Conservation (phyloP, 306 rosid species). For the Inga oerstediana region DNA sequence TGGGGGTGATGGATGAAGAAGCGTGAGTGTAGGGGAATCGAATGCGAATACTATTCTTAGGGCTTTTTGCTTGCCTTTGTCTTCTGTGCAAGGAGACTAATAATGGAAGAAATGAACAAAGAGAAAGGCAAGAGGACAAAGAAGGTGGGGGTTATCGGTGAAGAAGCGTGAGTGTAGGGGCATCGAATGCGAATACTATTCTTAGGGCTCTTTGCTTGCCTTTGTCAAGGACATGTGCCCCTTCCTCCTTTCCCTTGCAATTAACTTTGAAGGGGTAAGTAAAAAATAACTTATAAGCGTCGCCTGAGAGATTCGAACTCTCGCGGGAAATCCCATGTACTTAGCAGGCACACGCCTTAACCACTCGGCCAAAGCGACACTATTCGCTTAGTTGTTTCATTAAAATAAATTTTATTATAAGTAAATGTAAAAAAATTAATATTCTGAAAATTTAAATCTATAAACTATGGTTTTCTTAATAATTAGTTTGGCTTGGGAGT, state of each 20-base stretch:
- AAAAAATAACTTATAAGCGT: not conserved
- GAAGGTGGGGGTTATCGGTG: not conserved
- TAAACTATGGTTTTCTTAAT: too few species aligned
- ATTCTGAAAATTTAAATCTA: too few species aligned
- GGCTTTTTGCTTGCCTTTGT: not conserved
- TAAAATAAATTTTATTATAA: too few species aligned
- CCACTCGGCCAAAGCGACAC: conserved; percentile 73
- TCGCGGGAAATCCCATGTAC: conserved; percentile 56
- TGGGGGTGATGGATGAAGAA: not conserved
- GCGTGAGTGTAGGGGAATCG: not conserved
- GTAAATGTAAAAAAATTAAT: too few species aligned
- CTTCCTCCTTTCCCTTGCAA: too few species aligned
- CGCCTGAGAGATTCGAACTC: conserved; percentile 58
- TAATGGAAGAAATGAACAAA: not conserved
- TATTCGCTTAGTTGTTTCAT: too few species aligned
- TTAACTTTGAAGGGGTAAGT: too few species aligned
- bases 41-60: not conserved
- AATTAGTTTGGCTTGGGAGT: too few species aligned
- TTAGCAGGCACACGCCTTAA: conserved; percentile 72
- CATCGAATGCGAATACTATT: not conserved
- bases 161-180: not conserved
- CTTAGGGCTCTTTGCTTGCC: not conserved
- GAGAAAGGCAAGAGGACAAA: not conserved
- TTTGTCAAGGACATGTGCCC: not conserved
- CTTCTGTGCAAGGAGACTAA: not conserved